Evolutionary conservation across 169 alveolate species (phyloP).

Genomic region (Eimeria nieschulzi): DNA sequence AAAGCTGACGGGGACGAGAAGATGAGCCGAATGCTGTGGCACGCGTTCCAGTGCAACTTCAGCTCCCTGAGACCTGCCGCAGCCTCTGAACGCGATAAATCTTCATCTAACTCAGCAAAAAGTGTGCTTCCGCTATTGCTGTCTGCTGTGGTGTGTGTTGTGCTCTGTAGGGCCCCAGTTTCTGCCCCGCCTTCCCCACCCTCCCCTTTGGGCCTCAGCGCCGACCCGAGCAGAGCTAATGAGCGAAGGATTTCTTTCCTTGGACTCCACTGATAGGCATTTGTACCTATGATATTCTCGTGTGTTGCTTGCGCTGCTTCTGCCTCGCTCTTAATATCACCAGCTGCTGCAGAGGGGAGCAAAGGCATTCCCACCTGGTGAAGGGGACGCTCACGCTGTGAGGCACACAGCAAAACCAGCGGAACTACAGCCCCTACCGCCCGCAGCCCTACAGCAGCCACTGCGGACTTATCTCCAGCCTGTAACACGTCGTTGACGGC

Average conservation of each 20-base stretch:
- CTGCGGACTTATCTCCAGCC: conserved; percentile 19
- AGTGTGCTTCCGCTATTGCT: not conserved
- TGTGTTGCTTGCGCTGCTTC: no score
- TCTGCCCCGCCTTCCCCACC: not conserved
- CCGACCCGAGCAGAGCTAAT: conserved; percentile 1
- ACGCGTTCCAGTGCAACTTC: conserved; percentile 63
- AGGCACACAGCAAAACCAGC: conserved; percentile 4
- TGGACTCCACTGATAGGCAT: not conserved
- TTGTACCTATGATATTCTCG: not conserved
- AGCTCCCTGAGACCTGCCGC: conserved; percentile 35
- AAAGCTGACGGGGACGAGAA: conserved; percentile 25
- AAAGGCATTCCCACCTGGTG: not conserved
- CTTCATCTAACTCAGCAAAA: not conserved
- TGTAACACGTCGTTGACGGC: conserved; percentile 31
- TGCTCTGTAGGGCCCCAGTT: not conserved
- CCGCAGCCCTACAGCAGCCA: conserved; percentile 40
- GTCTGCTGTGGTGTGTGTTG: not conserved
- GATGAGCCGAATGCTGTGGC: conserved; percentile 51
- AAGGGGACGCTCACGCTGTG: not conserved
- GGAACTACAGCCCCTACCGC: conserved; percentile 49
- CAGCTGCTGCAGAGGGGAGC: not conserved
- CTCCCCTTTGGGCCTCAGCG: not conserved
- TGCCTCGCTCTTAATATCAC: not conserved
- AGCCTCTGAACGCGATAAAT: not conserved
- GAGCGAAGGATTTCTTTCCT: conserved; percentile 9